Percentiles rank a stretch among this genome's conserved stretches.
These are phyloP conservation scores for Meyerozyma elateridarum DNA, from an alignment of 1,139 yeast genomes.

Conservation along the genomic window DNA sequence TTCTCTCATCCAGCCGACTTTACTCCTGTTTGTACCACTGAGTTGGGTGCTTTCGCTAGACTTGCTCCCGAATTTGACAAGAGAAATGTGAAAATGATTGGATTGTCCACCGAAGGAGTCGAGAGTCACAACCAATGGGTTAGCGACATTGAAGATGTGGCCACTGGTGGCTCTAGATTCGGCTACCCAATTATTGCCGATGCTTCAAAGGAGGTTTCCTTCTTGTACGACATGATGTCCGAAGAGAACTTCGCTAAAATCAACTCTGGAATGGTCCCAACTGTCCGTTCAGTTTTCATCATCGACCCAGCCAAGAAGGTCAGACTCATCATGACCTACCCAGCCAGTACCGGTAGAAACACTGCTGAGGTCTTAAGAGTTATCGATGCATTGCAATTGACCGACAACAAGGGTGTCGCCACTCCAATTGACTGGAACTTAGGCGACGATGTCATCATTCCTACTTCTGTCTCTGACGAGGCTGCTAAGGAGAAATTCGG, in stretches of 20 bases:
- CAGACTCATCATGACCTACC: constrained; percentile 78
- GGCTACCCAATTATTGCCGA: constrained; percentile 87
- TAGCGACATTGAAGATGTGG: constrained; percentile 78
- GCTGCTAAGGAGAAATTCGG: constrained; percentile 82
- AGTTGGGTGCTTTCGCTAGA: constrained; percentile 85
- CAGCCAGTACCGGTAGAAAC: constrained; percentile 91
- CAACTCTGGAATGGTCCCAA: constrained; percentile 61
- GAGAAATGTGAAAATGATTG: constrained; percentile 79
- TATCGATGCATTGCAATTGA: constrained; percentile 76
- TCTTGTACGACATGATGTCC: constrained; percentile 84
- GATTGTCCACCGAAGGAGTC: constrained; percentile 76
- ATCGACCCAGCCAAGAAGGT: constrained; percentile 85
- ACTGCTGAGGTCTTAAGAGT: constrained; percentile 83
- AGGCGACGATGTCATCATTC: constrained; percentile 87
- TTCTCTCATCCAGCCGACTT: constrained; percentile 94
- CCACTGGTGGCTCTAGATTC: constrained; percentile 60
- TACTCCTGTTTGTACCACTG: constrained; percentile 95
- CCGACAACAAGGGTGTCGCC: constrained; percentile 74
- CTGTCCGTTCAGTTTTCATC: constrained; percentile 84
- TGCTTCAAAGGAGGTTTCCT: constrained; percentile 73
- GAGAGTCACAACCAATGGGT: constrained; percentile 79
- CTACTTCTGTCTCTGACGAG: constrained; percentile 74
- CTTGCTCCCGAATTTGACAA: constrained; percentile 77
- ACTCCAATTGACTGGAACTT: constrained; percentile 75
- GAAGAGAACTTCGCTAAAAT: constrained; percentile 81